These are phyloP conservation scores for Fusarium devonianum DNA, from an alignment of 2,329 filamentous ascomycete species.

Conservation along the genomic window DNA sequence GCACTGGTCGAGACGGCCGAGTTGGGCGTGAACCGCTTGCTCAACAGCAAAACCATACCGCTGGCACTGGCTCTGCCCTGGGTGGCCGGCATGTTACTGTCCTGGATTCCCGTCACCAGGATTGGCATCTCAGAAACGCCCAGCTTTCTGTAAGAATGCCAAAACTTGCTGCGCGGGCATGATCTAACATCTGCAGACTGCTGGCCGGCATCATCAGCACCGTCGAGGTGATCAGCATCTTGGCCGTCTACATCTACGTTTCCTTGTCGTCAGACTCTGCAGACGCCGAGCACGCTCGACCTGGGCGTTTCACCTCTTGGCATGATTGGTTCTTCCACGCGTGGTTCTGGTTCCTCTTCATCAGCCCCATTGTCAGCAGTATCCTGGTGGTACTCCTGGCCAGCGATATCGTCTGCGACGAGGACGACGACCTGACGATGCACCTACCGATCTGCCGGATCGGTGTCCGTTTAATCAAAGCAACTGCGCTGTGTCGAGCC, in stretches of 20 bases:
- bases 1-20: not conserved
- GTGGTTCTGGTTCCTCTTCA: constrained; percentile 30
- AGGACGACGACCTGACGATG: constrained; percentile 22
- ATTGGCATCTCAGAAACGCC: constrained; percentile 20
- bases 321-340: constrained; percentile 21
- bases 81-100: constrained; percentile 26
- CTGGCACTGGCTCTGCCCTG: constrained; percentile 26
- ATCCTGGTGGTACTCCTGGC: constrained; percentile 26
- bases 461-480: constrained; percentile 27
- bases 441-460: constrained; percentile 27
- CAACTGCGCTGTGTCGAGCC: constrained; percentile 26
- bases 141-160: constrained; percentile 19
- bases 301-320: not conserved
- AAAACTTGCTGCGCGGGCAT: fast-evolving
- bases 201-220: constrained; percentile 24
- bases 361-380: constrained; percentile 19
- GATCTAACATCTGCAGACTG: constrained; percentile 10
- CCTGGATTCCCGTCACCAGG: constrained; percentile 28
- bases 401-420: constrained; percentile 30
- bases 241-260: constrained; percentile 21
- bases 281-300: constrained; percentile 1
- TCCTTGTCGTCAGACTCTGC: constrained; percentile 4
- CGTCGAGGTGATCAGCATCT: constrained; percentile 28
- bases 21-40: constrained; percentile 6
- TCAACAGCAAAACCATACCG: constrained; percentile 14